Percentiles rank a stretch among this genome's conserved stretches.
Conservation (phyloP, 768 basidiomycete genomes). For the Leucosporidium yakuticum region DNA sequence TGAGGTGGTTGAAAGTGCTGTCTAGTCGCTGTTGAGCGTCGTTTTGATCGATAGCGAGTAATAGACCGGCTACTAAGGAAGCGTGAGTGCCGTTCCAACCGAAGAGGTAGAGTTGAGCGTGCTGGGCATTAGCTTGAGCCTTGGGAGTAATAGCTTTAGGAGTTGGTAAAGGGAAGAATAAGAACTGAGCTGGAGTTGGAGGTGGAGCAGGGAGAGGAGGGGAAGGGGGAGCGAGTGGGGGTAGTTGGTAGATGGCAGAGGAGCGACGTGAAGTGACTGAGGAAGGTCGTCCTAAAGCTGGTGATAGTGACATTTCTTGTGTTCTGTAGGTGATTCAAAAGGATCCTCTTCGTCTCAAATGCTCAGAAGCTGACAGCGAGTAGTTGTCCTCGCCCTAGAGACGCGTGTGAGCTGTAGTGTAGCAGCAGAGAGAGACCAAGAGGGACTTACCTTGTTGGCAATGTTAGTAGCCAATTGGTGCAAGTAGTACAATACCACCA, state of each 20-base stretch:
- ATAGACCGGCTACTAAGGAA: not conserved
- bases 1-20: not conserved
- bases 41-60: not conserved
- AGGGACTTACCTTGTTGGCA: not conserved
- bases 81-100: not conserved
- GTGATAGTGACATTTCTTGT: not conserved
- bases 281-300: not conserved
- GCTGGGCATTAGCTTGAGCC: not conserved
- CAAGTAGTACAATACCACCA: not conserved
- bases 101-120: not conserved
- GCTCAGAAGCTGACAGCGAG: not conserved
- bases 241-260: not conserved
- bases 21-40: not conserved
- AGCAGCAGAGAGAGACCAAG: not conserved
- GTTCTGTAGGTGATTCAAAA: not conserved
- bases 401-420: not conserved
- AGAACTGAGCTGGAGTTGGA: not conserved
- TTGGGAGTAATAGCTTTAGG: not conserved
- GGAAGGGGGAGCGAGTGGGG: not conserved
- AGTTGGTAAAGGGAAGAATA: not conserved
- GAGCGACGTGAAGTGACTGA: not conserved
- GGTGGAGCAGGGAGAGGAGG: not conserved
- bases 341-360: not conserved
- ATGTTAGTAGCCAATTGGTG: not conserved
- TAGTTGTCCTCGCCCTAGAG: conserved; percentile 6